Percentiles rank a stretch among this genome's conserved stretches.
phyloP scores from a whole-genome alignment of 345 rosid genomes.

The Kernera saxatilis region DNA sequence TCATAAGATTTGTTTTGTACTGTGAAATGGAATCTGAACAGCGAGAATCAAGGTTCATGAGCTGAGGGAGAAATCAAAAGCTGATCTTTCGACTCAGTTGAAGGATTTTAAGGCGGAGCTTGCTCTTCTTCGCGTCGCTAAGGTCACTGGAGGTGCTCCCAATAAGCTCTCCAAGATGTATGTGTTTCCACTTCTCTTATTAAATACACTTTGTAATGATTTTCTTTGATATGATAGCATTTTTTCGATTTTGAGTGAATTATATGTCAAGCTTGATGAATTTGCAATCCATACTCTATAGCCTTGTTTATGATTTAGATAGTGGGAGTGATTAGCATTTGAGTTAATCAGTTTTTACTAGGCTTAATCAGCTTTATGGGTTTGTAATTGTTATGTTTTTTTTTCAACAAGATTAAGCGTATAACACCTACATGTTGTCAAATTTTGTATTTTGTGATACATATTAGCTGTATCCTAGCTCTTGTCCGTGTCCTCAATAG shows the following conservation, averaged over 20 bases:
- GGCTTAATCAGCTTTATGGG: background rate
- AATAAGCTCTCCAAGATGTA: slow-evolving; percentile 68
- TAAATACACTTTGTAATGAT: background rate
- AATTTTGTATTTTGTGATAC: background rate
- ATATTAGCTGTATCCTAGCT: background rate
- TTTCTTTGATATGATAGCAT: background rate
- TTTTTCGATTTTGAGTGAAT: background rate
- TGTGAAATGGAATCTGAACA: slow-evolving; percentile 25
- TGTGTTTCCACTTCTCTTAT: background rate
- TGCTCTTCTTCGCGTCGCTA: slow-evolving; percentile 63
- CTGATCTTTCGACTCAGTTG: slow-evolving; percentile 41
- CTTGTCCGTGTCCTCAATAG: background rate
- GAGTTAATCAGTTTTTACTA: background rate
- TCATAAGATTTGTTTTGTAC: background rate
- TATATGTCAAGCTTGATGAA: background rate
- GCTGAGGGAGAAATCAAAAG: slow-evolving; percentile 49
- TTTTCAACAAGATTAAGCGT: background rate
- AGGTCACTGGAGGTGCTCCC: slow-evolving; percentile 71
- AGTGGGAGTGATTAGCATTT: background rate
- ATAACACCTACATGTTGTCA: background rate
- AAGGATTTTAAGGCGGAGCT: slow-evolving; percentile 58
- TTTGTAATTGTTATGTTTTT: background rate
- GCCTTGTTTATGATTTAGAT: background rate
- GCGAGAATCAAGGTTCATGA: slow-evolving; percentile 62
- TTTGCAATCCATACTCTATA: background rate